Evolutionary conservation across 495 filamentous ascomycete species (phyloP).

Genomic region (Penicillium desertorum): DNA sequence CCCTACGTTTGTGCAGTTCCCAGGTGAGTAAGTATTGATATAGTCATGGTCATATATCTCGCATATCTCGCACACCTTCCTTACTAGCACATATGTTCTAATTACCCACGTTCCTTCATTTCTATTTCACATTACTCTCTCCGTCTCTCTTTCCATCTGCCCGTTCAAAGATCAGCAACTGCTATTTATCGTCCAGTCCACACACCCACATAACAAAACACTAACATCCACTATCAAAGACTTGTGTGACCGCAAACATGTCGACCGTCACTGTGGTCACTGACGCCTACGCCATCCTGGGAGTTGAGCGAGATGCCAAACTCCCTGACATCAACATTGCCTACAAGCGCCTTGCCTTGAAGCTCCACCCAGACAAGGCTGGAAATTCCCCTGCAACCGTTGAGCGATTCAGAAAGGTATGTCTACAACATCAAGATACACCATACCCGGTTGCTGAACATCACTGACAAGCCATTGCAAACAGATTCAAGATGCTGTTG

Average conservation of each 20-base stretch:
- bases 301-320: conserved; percentile 33
- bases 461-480: neutral
- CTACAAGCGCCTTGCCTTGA: conserved; percentile 52
- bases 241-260: conserved; percentile 10
- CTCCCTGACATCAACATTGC: conserved; percentile 43
- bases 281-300: conserved; percentile 42
- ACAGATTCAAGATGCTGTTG: conserved; percentile 42
- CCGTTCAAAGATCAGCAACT: neutral
- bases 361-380: conserved; percentile 63
- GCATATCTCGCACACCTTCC: neutral
- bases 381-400: conserved; percentile 37
- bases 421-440: neutral
- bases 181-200: neutral
- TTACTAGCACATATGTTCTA: neutral
- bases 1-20: neutral
- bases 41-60: no score
- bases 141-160: neutral
- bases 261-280: conserved; percentile 1
- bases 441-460: no score
- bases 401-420: conserved; percentile 47
- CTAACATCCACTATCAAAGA: neutral
- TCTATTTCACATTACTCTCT: neutral
- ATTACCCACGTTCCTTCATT: neutral
- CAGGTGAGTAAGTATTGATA: neutral
- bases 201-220: neutral